Base-by-base conservation (phyloP, 2,329 filamentous ascomycete genomes). In the Torrubiella hemipterigena region DNA sequence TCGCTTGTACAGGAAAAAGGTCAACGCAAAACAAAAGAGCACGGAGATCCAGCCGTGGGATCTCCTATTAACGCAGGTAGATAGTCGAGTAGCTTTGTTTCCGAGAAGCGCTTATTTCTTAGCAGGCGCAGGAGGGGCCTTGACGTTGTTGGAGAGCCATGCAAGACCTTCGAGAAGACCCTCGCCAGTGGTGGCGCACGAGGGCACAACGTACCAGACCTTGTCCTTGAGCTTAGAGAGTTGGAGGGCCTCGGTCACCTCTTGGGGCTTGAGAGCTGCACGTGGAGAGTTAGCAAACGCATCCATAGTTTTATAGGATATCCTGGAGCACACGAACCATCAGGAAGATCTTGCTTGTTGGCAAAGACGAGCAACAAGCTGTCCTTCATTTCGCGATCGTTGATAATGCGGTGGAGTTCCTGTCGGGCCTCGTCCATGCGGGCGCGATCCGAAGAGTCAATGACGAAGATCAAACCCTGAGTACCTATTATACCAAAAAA, bases 371-470 rank as follows among this genome's bases (percentile, higher is more conserved):
- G 65, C 46, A 98, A 66, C 47, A 96, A 68, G 39, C 86, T 87
- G 53, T 96, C 89, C 64, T 91, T 87, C 77, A 96, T 89, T 69
- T 98, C 91, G 42, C 89, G 79, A 57, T 96, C 91, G 59, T 93
- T 91, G 63, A 96, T 85, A 62, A 96, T 96, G 52, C 89, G 82
- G 65, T 95, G 86, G 43, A 98, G 69, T 59, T 98, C 91, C 56
- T 85, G 82, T 48, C 80, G 75, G 34, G 91, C 91, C 64, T 96
- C 91, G 35, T 91, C 84, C 58, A 98, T 85, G 55, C 91, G 81
- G 46, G 75, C 77, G 42, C 79, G 82, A 60, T 96, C 91, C 50
- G 84, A 91, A 40, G 83, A 93, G 65, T 98, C 91, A 50, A 98
- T 85, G 46, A 98, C 91, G 66, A 96, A 98, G 64, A 98, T 95